A percentile compares a stretch with the other conserved stretches of the same genome.
These are phyloP conservation scores for Malus orientalis DNA, from an alignment of 306 rosid genomes.

Conservation along the genomic window DNA sequence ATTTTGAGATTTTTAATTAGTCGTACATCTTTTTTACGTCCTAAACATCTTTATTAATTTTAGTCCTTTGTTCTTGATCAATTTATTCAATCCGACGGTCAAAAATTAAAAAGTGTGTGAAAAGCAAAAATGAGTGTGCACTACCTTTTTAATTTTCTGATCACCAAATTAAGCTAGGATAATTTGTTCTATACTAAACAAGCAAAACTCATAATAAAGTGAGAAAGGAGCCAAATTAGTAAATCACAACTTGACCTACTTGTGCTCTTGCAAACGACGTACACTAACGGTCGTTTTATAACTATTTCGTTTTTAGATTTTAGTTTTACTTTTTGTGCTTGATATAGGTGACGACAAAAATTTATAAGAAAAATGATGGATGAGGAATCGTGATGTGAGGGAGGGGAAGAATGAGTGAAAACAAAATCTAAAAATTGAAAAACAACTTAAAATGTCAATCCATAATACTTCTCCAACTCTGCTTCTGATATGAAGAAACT, in stretches of 20 bases:
- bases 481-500: too few species aligned
- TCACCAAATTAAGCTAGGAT: background rate
- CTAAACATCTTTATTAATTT: too few species aligned
- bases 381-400: background rate
- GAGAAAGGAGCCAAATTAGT: background rate
- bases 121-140: too few species aligned
- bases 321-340: background rate
- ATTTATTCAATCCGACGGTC: too few species aligned
- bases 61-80: too few species aligned
- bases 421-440: too few species aligned
- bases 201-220: background rate
- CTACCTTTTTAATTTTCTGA: background rate
- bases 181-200: background rate
- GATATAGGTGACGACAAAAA: background rate
- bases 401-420: background rate
- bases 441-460: background rate
- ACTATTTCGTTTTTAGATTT: too few species aligned
- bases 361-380: background rate
- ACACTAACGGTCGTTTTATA: background rate
- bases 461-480: too few species aligned
- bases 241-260: background rate
- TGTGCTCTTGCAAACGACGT: background rate
- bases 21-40: too few species aligned
- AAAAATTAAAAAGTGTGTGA: too few species aligned
- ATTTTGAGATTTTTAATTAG: background rate